A percentile compares a stretch with the other conserved stretches of the same genome.
These are phyloP conservation scores for Chaetomium fimeti DNA, from an alignment of 495 filamentous ascomycete genomes.

Conservation along the genomic window DNA sequence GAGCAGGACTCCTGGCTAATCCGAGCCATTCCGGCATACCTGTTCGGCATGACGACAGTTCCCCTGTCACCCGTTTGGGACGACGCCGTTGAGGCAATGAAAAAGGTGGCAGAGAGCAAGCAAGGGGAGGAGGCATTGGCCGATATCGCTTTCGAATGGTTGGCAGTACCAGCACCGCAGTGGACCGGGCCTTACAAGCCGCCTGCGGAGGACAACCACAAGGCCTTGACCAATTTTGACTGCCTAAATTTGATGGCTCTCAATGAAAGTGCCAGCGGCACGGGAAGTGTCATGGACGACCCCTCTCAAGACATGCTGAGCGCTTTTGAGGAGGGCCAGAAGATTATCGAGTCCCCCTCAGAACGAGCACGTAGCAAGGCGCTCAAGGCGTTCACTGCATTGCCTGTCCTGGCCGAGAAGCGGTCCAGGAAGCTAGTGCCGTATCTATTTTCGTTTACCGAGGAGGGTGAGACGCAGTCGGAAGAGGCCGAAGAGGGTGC, in stretches of 20 bases:
- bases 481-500: conserved; percentile 44
- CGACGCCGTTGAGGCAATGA: conserved; percentile 70
- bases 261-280: conserved; percentile 45
- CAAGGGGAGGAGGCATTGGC: conserved; percentile 71
- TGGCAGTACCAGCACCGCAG: conserved; percentile 57
- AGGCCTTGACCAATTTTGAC: conserved; percentile 64
- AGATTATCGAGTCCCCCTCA: conserved; percentile 40
- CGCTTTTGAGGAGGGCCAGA: conserved; percentile 51
- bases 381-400: conserved; percentile 68
- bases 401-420: conserved; percentile 79
- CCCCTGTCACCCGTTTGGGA: conserved; percentile 82
- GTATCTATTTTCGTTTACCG: conserved; percentile 75
- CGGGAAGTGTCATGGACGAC: conserved; percentile 41
- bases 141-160: conserved; percentile 74
- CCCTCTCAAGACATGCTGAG: conserved; percentile 50
- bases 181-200: conserved; percentile 41
- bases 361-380: conserved; percentile 67
- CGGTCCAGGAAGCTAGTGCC: conserved; percentile 80
- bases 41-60: conserved; percentile 85
- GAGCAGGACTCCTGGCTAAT: conserved; percentile 62
- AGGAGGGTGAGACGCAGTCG: conserved; percentile 48
- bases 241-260: conserved; percentile 70
- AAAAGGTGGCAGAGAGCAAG: conserved; percentile 67
- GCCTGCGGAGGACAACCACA: conserved; percentile 27
- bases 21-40: conserved; percentile 71